These are phyloP conservation scores for Trichosporon inkin DNA, from an alignment of 1,284 basidiomycete species.

Conservation along the genomic window DNA sequence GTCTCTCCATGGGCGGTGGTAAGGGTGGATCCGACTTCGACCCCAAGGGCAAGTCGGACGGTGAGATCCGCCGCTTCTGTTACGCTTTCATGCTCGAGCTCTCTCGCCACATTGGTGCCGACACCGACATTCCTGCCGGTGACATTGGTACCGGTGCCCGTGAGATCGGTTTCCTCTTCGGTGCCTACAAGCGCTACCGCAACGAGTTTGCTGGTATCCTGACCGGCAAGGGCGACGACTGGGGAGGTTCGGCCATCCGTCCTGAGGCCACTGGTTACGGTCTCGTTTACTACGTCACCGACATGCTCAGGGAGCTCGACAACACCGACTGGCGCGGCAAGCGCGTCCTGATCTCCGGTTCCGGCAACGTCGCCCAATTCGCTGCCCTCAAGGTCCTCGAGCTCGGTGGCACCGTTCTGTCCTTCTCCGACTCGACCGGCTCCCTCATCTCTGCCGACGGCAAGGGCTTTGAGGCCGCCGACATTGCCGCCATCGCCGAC, in stretches of 20 bases:
- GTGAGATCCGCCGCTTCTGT: constrained; percentile 68
- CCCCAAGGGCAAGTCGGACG: constrained; percentile 75
- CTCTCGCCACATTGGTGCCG: constrained; percentile 64
- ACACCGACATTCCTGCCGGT: constrained; percentile 76
- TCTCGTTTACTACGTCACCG: constrained; percentile 71
- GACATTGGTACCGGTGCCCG: constrained; percentile 68
- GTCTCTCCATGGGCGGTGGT: constrained; percentile 69
- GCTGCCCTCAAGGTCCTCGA: constrained; percentile 76
- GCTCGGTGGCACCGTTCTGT: constrained; percentile 68
- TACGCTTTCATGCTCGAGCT: constrained; percentile 69
- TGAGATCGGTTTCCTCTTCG: constrained; percentile 68
- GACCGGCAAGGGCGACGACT: constrained; percentile 70
- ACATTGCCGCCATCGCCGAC: constrained; percentile 58
- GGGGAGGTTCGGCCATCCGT: constrained; percentile 68
- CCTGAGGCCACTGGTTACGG: constrained; percentile 71
- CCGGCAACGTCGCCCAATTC: constrained; percentile 71
- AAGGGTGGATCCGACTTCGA: constrained; percentile 72
- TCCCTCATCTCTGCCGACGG: constrained; percentile 58
- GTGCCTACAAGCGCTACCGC: constrained; percentile 68
- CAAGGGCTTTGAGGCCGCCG: constrained; percentile 60
- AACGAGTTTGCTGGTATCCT: constrained; percentile 75
- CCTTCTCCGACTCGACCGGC: constrained; percentile 75
- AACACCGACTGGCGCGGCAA: constrained; percentile 56
- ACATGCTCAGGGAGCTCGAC: constrained; percentile 52
- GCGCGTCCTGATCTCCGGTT: constrained; percentile 67